phyloP scores from a whole-genome alignment of 1,139 yeast genomes.

The Nakaseomyces delphensis region DNA sequence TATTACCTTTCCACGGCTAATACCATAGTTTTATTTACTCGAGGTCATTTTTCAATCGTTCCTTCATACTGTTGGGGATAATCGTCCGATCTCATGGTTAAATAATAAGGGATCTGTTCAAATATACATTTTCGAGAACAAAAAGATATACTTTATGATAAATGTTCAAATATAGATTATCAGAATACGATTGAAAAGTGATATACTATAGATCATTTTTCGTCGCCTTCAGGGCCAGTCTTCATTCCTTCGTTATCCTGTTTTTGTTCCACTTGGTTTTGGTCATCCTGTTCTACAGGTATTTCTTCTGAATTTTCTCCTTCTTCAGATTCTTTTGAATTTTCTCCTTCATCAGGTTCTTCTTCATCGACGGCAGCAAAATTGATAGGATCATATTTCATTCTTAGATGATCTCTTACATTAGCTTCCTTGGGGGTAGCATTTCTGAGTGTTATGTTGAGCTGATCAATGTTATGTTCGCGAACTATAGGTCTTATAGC shows the following conservation, averaged over 20 bases:
- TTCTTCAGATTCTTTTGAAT: slow-evolving; percentile 6
- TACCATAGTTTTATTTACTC: no score
- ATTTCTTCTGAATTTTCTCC: slow-evolving; percentile 2
- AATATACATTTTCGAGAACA: no score
- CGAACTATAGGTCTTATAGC: slow-evolving; percentile 35
- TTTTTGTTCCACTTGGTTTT: background rate
- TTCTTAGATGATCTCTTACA: slow-evolving; percentile 29
- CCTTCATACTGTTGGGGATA: no score
- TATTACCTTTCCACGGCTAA: no score
- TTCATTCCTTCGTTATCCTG: slow-evolving; percentile 1
- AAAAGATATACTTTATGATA: no score
- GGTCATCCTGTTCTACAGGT: slow-evolving; percentile 2
- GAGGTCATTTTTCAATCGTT: no score
- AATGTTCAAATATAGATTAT: no score
- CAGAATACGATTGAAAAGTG: no score
- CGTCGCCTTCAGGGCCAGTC: slow-evolving; percentile 4
- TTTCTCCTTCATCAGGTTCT: slow-evolving; percentile 26
- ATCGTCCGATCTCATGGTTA: no score
- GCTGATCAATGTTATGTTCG: slow-evolving; percentile 36
- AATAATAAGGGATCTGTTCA: no score
- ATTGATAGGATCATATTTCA: slow-evolving; percentile 32
- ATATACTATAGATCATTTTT: background rate
- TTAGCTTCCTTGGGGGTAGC: slow-evolving; percentile 31
- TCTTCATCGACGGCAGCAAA: slow-evolving; percentile 33
- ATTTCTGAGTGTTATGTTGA: slow-evolving; percentile 28